Base-by-base conservation (phyloP, 2,329 filamentous ascomycete genomes). In the Fusarium napiforme region DNA sequence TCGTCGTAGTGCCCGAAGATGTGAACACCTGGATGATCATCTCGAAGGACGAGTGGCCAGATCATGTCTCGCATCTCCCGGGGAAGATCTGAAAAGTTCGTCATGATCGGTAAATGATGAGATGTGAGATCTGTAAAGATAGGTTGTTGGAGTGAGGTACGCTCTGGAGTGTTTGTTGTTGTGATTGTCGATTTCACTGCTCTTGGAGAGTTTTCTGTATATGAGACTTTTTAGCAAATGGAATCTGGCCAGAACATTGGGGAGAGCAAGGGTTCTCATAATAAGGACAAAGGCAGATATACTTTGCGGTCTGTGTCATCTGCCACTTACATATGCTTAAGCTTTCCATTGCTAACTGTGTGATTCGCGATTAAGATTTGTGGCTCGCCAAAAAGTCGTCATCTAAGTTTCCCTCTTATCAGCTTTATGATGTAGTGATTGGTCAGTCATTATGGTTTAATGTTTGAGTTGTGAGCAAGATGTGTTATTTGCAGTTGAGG, bases 61-160 rank as follows among this genome's bases (percentile, higher is more conserved):
- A 71, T 63, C n/a, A 66, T 26, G 23, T 71, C 56, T 53, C 69
- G 50, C 2, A 71, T 26, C 16, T 71, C 69, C 43, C 61, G 9
- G 0, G 61, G 58, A 6, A 69, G 36, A 5, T 71, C 42, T 0
- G n/a, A 28, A 19, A 71, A 67, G 0, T 36, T 9, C 4, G 23
- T 9, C 61, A 9, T 37, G 36, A 18, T 18, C 4, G 16, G 19
- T n/a, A n/a, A 40, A n/a, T n/a, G 8, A 42, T n/a, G 39, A 15
- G 8, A 42, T 9, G 45, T 26, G 11, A 26, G 30, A 19, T n/a
- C n/a, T n/a, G n/a, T n/a, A n/a, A n/a, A n/a, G n/a, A n/a, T n/a
- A n/a, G n/a, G n/a, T n/a, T n/a, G n/a, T n/a, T n/a, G n/a, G n/a
- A n/a, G n/a, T n/a, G n/a, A n/a, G n/a, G n/a, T n/a, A n/a, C 15